Percentiles rank a stretch among this genome's conserved stretches.
Conservation (phyloP, 179 eudicot genomes). For the Beta lomatogona region DNA sequence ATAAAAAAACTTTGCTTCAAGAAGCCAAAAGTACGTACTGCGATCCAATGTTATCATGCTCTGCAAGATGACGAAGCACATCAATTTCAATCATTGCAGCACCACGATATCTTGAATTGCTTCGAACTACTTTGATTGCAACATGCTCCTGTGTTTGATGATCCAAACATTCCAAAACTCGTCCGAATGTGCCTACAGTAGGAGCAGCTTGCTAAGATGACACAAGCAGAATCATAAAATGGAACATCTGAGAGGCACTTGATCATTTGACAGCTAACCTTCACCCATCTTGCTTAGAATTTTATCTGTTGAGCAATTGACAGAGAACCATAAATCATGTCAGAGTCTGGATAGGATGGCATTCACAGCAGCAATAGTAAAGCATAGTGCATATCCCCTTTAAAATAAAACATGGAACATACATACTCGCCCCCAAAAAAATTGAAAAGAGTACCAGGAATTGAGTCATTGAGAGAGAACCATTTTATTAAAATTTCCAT, state of each 20-base stretch:
- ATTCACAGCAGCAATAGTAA: neutral
- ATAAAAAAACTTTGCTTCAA: conserved; percentile 22
- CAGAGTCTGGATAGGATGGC: neutral
- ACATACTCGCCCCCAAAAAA: neutral
- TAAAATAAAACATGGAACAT: neutral
- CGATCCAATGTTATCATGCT: conserved; percentile 50
- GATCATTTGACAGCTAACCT: conserved; percentile 76
- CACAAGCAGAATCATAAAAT: conserved; percentile 56
- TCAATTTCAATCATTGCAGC: conserved; percentile 87
- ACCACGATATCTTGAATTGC: conserved; percentile 75
- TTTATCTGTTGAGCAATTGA: conserved; percentile 56
- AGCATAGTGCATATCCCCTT: neutral
- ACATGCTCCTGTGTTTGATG: conserved; percentile 62
- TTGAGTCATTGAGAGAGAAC: neutral
- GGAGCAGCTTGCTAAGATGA: conserved; percentile 64
- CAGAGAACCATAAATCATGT: conserved; percentile 11
- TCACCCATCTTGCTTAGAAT: conserved; percentile 90
- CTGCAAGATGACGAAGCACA: conserved; percentile 64
- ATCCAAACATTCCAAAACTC: conserved; percentile 84
- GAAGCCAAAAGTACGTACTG: conserved; percentile 51
- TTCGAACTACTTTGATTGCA: conserved; percentile 76
- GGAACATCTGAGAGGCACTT: conserved; percentile 56
- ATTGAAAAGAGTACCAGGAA: neutral
- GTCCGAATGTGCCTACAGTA: conserved; percentile 92
- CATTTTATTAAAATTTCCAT: neutral